Evolutionary conservation across 1,284 basidiomycete genomes (phyloP).

Genomic region (Rhodotorula mucilaginosa): DNA sequence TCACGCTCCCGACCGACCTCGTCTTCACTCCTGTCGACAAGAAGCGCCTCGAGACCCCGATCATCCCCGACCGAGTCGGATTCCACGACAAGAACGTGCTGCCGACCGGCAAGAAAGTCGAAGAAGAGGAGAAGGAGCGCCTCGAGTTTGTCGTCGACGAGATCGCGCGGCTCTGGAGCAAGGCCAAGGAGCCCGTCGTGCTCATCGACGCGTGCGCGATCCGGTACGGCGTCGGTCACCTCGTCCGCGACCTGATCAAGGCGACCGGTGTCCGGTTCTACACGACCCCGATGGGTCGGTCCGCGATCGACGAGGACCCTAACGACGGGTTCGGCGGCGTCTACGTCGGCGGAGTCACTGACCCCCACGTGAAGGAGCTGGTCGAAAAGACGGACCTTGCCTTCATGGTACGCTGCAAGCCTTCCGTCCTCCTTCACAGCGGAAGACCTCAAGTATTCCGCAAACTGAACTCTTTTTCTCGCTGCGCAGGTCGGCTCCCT

Average conservation of each 20-base stretch:
- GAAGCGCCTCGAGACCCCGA: constrained; percentile 63
- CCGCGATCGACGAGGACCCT: constrained; percentile 72
- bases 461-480: background rate
- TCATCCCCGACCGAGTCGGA: constrained; percentile 46
- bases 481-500: constrained; percentile 61
- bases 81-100: constrained; percentile 23
- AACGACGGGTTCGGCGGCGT: constrained; percentile 80
- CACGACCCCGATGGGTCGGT: constrained; percentile 87
- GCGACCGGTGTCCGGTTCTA: constrained; percentile 67
- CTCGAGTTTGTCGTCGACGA: constrained; percentile 66
- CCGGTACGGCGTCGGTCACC: constrained; percentile 70
- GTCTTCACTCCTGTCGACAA: constrained; percentile 52
- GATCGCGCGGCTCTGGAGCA: constrained; percentile 64
- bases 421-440: too few species aligned
- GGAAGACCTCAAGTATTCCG: background rate
- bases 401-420: constrained; percentile 55
- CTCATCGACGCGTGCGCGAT: constrained; percentile 83
- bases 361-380: constrained; percentile 66
- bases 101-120: constrained; percentile 31
- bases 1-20: constrained; percentile 82
- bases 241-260: constrained; percentile 67
- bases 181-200: constrained; percentile 68
- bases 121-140: constrained; percentile 17
- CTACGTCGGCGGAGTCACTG: constrained; percentile 72
- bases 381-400: constrained; percentile 82